Conservation (phyloP, 2,329 filamentous ascomycete species). For the Microcyclosporella mali region DNA sequence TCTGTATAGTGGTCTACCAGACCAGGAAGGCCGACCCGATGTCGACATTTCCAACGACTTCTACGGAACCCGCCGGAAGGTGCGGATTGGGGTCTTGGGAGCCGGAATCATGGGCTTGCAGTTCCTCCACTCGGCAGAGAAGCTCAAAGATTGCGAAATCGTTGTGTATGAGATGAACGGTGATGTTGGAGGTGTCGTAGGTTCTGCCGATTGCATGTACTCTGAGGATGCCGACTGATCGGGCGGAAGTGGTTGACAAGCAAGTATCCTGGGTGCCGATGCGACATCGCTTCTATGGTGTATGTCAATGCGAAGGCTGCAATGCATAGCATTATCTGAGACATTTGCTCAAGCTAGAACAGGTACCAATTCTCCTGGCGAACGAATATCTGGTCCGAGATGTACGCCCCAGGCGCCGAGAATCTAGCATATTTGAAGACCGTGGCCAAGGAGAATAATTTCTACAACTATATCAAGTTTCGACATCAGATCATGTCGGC, state of each 20-base stretch:
- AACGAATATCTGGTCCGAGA: slow-evolving; percentile 21
- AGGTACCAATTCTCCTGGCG: slow-evolving; percentile 33
- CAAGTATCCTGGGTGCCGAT: slow-evolving; percentile 31
- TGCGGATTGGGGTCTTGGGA: slow-evolving; percentile 17
- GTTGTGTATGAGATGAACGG: slow-evolving; percentile 28
- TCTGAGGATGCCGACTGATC: neutral
- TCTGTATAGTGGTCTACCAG: slow-evolving; percentile 7
- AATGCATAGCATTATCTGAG: no score
- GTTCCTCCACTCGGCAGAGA: slow-evolving; percentile 19
- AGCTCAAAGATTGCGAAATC: slow-evolving; percentile 17
- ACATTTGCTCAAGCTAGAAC: no score
- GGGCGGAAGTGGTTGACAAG: slow-evolving; percentile 6
- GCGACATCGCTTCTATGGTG: slow-evolving; percentile 29
- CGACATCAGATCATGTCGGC: slow-evolving; percentile 13
- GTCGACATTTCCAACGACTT: slow-evolving; percentile 12
- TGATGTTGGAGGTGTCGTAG: slow-evolving; percentile 30
- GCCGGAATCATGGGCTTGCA: slow-evolving; percentile 21
- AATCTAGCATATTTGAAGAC: slow-evolving; percentile 16
- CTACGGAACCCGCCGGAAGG: slow-evolving; percentile 17
- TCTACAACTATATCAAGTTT: slow-evolving; percentile 18
- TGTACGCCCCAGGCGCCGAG: slow-evolving; percentile 20
- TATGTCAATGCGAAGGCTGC: no score
- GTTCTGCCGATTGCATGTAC: slow-evolving; percentile 6
- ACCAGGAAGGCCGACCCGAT: slow-evolving; percentile 9
- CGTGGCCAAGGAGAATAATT: slow-evolving; percentile 16